phyloP scores from a whole-genome alignment of 352 stramenopile species.

The Phytophthora melonis region DNA sequence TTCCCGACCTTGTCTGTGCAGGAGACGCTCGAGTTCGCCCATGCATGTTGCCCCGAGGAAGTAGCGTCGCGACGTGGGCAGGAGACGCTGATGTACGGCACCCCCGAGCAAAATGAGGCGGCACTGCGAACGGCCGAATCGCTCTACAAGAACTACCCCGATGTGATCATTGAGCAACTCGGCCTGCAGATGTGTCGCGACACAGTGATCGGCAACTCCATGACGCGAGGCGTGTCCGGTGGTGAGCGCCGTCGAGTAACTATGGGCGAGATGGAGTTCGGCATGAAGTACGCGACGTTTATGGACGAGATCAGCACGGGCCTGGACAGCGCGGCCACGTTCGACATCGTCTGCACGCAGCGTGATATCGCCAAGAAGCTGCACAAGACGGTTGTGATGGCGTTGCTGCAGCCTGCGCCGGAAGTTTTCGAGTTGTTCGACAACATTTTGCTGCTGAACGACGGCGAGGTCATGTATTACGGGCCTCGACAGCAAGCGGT shows the following conservation, averaged over 20 bases:
- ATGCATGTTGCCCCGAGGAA: slow-evolving; percentile 27
- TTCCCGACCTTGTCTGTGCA: slow-evolving; percentile 37
- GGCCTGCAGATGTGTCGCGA: slow-evolving; percentile 40
- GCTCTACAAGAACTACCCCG: slow-evolving; percentile 37
- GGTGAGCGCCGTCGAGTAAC: slow-evolving; percentile 62
- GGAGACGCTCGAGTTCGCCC: slow-evolving; percentile 45
- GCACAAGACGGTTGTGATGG: slow-evolving; percentile 60
- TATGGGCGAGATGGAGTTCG: slow-evolving; percentile 42
- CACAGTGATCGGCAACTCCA: slow-evolving; percentile 42
- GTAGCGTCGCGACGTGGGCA: slow-evolving; percentile 67
- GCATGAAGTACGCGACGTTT: slow-evolving; percentile 64
- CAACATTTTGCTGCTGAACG: slow-evolving; percentile 68
- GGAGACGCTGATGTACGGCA: slow-evolving; percentile 43
- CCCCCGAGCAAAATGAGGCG: slow-evolving; percentile 28
- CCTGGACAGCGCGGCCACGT: slow-evolving; percentile 88
- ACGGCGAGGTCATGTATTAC: slow-evolving; percentile 60
- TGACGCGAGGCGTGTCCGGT: slow-evolving; percentile 68
- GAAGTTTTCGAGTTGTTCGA: slow-evolving; percentile 94
- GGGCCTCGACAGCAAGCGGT: slow-evolving; percentile 37
- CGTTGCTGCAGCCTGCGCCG: slow-evolving; percentile 88
- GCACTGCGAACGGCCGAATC: slow-evolving; percentile 7
- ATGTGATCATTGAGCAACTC: slow-evolving; percentile 31
- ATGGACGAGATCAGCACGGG: slow-evolving; percentile 92
- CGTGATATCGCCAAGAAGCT: slow-evolving; percentile 51
- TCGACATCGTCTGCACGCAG: slow-evolving; percentile 79